These are phyloP conservation scores for Pseudocercospora cruenta DNA, from an alignment of 2,329 filamentous ascomycete genomes.

Conservation along the genomic window DNA sequence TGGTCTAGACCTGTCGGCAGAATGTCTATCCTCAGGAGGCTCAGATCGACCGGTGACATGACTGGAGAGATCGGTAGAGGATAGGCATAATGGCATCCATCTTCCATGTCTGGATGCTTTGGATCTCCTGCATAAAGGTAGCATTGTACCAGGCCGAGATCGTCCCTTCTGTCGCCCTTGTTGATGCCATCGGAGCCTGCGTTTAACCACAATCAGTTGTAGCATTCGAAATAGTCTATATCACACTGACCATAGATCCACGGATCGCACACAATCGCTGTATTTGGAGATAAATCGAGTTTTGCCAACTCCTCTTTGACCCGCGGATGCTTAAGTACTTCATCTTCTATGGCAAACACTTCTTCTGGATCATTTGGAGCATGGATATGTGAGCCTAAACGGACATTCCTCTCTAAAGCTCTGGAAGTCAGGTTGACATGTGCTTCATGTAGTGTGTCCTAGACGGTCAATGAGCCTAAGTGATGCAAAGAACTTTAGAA, in stretches of 20 bases:
- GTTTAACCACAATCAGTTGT: constrained; percentile 44
- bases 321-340: constrained; percentile 58
- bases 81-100: constrained; percentile 71
- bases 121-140: constrained; percentile 70
- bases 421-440: too few relatives aligned
- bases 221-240: constrained; percentile 47
- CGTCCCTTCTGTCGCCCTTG: background rate
- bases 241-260: constrained; percentile 65
- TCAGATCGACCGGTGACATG: constrained; percentile 61
- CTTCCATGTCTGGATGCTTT: constrained; percentile 59
- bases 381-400: constrained; percentile 47
- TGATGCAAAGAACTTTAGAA: constrained; percentile 50
- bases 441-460: too few relatives aligned
- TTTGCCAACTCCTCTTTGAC: constrained; percentile 64
- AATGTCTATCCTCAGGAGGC: constrained; percentile 70
- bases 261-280: constrained; percentile 61
- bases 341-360: constrained; percentile 60
- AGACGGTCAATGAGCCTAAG: too few relatives aligned
- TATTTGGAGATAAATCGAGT: constrained; percentile 60
- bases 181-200: background rate
- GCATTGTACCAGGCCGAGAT: constrained; percentile 50
- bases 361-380: constrained; percentile 63
- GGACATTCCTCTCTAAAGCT: too few relatives aligned
- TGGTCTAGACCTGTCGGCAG: constrained; percentile 69
- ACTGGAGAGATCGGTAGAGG: constrained; percentile 70